A percentile compares a stretch with the other conserved stretches of the same genome.
Conservation (phyloP, 306 rosid genomes). For the Castanopsis chinensis region DNA sequence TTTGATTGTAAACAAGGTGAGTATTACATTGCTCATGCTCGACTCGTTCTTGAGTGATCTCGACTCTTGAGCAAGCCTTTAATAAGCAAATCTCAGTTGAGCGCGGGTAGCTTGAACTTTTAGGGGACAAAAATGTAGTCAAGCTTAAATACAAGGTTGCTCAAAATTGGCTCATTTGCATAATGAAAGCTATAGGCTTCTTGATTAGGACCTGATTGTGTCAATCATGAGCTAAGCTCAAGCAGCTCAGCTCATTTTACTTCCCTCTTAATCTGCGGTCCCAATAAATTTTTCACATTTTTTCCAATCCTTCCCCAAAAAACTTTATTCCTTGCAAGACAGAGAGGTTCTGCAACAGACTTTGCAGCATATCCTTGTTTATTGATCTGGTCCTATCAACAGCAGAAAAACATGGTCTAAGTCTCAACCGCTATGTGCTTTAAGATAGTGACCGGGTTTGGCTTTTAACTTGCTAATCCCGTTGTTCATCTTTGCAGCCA, state of each 20-base stretch:
- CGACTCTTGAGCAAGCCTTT: not conserved
- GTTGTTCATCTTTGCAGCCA: constrained; percentile 64
- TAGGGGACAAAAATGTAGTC: not conserved
- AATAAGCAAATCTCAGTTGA: not conserved
- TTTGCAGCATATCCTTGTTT: not conserved
- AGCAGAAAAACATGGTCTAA: constrained; percentile 16
- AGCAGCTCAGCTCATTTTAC: not conserved
- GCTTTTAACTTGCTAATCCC: constrained; percentile 5
- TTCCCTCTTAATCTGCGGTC: not conserved
- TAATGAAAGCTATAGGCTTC: not conserved
- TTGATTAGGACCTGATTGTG: not conserved
- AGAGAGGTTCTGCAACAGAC: constrained; percentile 6
- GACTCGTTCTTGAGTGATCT: not conserved
- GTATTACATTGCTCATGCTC: not conserved
- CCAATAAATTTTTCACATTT: not conserved
- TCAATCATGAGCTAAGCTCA: not conserved
- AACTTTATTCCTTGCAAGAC: not conserved
- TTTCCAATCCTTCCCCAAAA: not conserved
- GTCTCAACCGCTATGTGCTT: constrained; percentile 13
- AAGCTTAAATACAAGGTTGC: not conserved
- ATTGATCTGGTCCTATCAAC: constrained; percentile 14
- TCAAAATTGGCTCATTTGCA: not conserved
- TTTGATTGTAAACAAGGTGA: not conserved
- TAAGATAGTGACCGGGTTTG: constrained; percentile 13
- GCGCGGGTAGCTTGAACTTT: not conserved